Conservation (phyloP, 371 early-diverging fungal genomes). For the Syncephalastrum racemosum region DNA sequence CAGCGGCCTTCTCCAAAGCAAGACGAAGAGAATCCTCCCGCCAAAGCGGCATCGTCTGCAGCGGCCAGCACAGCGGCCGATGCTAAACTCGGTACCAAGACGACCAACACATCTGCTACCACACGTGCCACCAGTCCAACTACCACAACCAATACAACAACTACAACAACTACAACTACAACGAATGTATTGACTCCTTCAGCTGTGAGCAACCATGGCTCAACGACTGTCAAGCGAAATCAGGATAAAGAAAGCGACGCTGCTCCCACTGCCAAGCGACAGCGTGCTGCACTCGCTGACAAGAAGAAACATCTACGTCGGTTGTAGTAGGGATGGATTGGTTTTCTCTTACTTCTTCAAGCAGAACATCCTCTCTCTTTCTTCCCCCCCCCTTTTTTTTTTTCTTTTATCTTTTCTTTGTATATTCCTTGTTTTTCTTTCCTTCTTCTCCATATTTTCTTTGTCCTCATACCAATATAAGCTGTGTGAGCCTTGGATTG, state of each 20-base stretch:
- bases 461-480: no score
- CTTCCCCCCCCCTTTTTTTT: no score
- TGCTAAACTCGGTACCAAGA: neutral
- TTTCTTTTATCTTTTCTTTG: no score
- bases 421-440: no score
- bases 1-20: constrained; percentile 6
- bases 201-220: neutral
- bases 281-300: no score
- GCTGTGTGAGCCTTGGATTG: no score
- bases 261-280: constrained; percentile 1
- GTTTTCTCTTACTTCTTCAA: no score
- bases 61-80: neutral
- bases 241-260: neutral
- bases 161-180: neutral
- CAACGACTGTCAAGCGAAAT: neutral
- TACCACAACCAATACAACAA: neutral
- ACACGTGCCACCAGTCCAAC: constrained; percentile 2
- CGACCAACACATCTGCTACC: no score
- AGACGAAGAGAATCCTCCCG: neutral
- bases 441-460: no score
- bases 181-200: neutral
- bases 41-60: constrained; percentile 1
- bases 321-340: no score
- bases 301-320: no score
- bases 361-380: no score